Evolutionary conservation across 2,329 filamentous ascomycete species (phyloP).

Genomic region (Neospermospora avenae): DNA sequence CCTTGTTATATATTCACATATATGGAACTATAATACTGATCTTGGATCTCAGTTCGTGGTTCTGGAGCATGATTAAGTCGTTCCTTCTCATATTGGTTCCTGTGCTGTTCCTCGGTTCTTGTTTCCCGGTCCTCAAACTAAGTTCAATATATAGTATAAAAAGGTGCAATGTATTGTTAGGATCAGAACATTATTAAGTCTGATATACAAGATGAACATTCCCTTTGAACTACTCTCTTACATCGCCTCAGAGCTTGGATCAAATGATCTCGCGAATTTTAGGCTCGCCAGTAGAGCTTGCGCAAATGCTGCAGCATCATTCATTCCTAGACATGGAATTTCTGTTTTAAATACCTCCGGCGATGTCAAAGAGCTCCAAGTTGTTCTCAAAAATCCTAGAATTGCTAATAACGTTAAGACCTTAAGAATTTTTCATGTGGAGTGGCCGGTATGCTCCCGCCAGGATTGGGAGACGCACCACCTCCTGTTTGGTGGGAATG

Average conservation of each 20-base stretch:
- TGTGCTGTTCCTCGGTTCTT: not conserved
- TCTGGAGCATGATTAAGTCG: not conserved
- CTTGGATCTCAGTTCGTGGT: not conserved
- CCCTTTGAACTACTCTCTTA: not conserved
- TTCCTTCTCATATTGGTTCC: not conserved
- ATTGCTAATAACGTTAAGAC: not conserved
- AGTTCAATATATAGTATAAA: not conserved
- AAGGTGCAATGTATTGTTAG: not conserved
- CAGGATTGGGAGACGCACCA: not conserved
- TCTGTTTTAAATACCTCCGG: not conserved
- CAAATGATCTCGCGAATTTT: not conserved
- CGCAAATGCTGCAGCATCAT: not conserved
- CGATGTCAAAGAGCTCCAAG: not conserved
- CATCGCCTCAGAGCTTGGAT: not conserved
- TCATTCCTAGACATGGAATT: not conserved
- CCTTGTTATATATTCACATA: not conserved
- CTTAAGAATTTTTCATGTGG: not conserved
- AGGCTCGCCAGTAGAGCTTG: not conserved
- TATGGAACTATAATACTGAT: not conserved
- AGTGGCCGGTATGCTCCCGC: not conserved
- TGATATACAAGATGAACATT: not conserved
- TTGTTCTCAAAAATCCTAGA: not conserved
- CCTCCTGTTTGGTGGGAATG: not conserved
- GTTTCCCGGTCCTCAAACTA: not conserved
- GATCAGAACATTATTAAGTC: not conserved